Conservation (phyloP, 2,329 filamentous ascomycete species). For the Hypomyces perniciosus region DNA sequence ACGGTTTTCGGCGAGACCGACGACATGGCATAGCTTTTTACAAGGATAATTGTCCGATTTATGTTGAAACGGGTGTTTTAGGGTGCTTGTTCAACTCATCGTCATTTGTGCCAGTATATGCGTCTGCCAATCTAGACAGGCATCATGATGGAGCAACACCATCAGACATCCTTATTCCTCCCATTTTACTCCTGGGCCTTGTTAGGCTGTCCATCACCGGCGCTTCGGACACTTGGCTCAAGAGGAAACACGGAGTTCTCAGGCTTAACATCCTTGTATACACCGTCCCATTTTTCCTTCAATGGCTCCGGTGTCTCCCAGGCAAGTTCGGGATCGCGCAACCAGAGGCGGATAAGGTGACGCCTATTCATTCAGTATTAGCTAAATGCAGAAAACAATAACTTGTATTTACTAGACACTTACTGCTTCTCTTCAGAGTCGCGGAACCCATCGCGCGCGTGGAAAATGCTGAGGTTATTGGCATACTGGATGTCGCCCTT, state of each 20-base stretch:
- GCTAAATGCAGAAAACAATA: slow-evolving; percentile 10
- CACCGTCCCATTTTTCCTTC: slow-evolving; percentile 42
- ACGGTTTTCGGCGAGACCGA: too few species aligned
- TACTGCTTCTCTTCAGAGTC: slow-evolving; percentile 39
- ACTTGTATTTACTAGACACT: slow-evolving; percentile 16
- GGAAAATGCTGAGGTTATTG: slow-evolving; percentile 50
- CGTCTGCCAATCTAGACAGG: not conserved
- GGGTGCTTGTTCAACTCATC: too few species aligned
- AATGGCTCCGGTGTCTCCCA: slow-evolving; percentile 42
- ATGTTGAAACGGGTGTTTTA: too few species aligned
- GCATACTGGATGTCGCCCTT: slow-evolving; percentile 49
- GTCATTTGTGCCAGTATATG: too few species aligned
- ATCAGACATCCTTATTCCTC: not conserved
- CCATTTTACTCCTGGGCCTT: not conserved
- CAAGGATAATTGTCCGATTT: too few species aligned
- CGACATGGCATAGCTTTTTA: too few species aligned
- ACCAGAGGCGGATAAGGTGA: slow-evolving; percentile 45
- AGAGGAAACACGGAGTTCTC: slow-evolving; percentile 51
- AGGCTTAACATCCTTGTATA: slow-evolving; percentile 47
- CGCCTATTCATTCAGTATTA: slow-evolving; percentile 24
- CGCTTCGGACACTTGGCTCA: slow-evolving; percentile 33
- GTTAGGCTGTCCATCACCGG: not conserved
- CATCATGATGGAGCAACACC: not conserved
- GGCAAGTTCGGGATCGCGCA: slow-evolving; percentile 42
- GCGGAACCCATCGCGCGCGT: slow-evolving; percentile 44